phyloP scores from a whole-genome alignment of 2,329 filamentous ascomycete genomes.

The Fusarium sp. region DNA sequence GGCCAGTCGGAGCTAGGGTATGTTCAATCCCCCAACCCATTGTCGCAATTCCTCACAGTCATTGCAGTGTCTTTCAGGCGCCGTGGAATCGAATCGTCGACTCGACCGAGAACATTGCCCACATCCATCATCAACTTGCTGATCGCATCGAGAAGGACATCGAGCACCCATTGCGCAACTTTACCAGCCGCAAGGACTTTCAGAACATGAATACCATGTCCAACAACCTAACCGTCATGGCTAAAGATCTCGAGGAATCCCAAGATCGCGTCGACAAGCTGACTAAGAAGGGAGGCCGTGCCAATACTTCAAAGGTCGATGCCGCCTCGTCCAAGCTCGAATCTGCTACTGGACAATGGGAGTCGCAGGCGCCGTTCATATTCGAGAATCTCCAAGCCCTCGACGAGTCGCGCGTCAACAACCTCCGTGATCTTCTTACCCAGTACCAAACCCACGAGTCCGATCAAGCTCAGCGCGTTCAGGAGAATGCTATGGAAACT shows the following conservation, averaged over 20 bases:
- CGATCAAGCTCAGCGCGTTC: slow-evolving; percentile 81
- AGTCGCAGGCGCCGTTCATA: slow-evolving; percentile 92
- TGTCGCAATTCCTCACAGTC: slow-evolving; percentile 28
- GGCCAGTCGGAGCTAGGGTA: slow-evolving; percentile 87
- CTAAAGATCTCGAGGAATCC: slow-evolving; percentile 84
- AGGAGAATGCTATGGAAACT: slow-evolving; percentile 78
- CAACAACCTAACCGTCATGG: slow-evolving; percentile 79
- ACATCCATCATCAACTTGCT: slow-evolving; percentile 83
- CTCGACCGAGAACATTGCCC: slow-evolving; percentile 81
- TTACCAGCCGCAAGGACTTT: slow-evolving; percentile 78
- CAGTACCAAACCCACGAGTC: slow-evolving; percentile 93
- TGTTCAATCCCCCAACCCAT: slow-evolving; percentile 44
- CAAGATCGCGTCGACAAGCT: slow-evolving; percentile 89
- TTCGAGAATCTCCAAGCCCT: slow-evolving; percentile 92
- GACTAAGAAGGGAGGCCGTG: slow-evolving; percentile 78
- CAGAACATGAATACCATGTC: slow-evolving; percentile 83
- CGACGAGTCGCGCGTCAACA: slow-evolving; percentile 89
- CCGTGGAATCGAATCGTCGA: slow-evolving; percentile 90
- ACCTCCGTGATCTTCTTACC: slow-evolving; percentile 88
- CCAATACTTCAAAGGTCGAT: slow-evolving; percentile 80
- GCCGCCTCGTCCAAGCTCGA: slow-evolving; percentile 77
- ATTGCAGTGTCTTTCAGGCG: slow-evolving; percentile 81
- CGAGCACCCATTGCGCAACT: slow-evolving; percentile 82
- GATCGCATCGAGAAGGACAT: slow-evolving; percentile 88
- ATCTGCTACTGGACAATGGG: slow-evolving; percentile 84